Conservation (phyloP, 176 grass and related monocot genomes). For the Carex kokanica region DNA sequence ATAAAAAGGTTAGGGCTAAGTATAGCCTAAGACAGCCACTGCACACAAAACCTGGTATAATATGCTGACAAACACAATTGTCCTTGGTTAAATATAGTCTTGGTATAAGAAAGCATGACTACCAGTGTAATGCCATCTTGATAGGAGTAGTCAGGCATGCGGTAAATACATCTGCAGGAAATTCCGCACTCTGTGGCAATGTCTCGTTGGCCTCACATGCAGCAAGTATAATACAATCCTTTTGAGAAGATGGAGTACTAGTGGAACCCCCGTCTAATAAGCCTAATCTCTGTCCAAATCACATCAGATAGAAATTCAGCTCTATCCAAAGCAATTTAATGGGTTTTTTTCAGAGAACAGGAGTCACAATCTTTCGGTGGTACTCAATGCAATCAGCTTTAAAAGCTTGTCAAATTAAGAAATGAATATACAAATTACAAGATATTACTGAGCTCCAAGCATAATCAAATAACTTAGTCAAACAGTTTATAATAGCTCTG, state of each 20-base stretch:
- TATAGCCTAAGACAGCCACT: background rate
- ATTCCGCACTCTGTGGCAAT: slow-evolving; percentile 91
- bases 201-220: slow-evolving; percentile 90
- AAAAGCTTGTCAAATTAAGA: background rate
- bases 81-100: background rate
- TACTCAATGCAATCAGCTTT: background rate
- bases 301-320: slow-evolving; percentile 13
- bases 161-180: slow-evolving; percentile 95
- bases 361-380: slow-evolving; percentile 6
- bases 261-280: slow-evolving; percentile 60
- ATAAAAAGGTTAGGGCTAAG: background rate
- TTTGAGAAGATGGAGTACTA: slow-evolving; percentile 57
- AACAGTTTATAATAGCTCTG: background rate
- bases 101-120: slow-evolving; percentile 7
- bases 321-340: background rate
- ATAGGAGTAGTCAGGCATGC: slow-evolving; percentile 94
- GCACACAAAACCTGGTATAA: background rate
- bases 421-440: background rate
- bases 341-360: background rate
- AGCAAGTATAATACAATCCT: slow-evolving; percentile 97
- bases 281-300: slow-evolving; percentile 34
- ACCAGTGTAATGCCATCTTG: slow-evolving; percentile 98
- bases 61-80: background rate
- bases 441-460: background rate
- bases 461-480: background rate